A percentile compares a stretch with the other conserved stretches of the same genome.
Evolutionary conservation across 2,329 filamentous ascomycete genomes (phyloP).

Genomic region (Coleophoma eucalyptorum): DNA sequence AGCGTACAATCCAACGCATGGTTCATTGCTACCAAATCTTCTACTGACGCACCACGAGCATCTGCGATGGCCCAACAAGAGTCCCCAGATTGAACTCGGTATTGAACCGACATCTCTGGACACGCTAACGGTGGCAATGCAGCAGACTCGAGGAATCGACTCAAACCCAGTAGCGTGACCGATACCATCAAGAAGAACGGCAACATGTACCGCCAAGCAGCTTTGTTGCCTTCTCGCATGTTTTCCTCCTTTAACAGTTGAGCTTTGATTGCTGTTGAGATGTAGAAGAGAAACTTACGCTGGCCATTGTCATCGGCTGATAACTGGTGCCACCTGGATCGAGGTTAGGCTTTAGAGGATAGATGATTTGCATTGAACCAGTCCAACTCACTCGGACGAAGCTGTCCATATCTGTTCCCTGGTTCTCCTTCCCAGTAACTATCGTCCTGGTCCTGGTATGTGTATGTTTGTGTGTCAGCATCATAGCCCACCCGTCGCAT

Average conservation of each 20-base stretch:
- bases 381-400: constrained; percentile 27
- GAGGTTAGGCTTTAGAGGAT: background rate
- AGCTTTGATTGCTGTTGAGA: background rate
- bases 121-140: constrained; percentile 29
- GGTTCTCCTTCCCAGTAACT: constrained; percentile 46
- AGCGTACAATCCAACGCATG: constrained; percentile 41
- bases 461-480: constrained; percentile 49
- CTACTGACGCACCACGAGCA: constrained; percentile 35
- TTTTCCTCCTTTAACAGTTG: background rate
- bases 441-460: constrained; percentile 45
- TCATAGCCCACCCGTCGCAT: constrained; percentile 54
- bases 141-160: background rate
- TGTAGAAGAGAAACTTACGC: background rate
- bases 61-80: constrained; percentile 51
- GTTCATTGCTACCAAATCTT: constrained; percentile 43
- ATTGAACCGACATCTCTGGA: constrained; percentile 45
- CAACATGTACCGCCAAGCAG: background rate
- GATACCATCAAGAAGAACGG: background rate
- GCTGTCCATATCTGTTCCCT: constrained; percentile 44
- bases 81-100: constrained; percentile 41
- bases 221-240: background rate
- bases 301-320: background rate
- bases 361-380: constrained; percentile 1
- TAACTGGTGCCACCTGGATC: background rate
- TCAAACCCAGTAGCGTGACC: background rate